Evolutionary conservation across 208 protist species (phyloP), one percentile per base, ranked within the genome.

Genomic region (Acanthamoeba lenticulata): DNA sequence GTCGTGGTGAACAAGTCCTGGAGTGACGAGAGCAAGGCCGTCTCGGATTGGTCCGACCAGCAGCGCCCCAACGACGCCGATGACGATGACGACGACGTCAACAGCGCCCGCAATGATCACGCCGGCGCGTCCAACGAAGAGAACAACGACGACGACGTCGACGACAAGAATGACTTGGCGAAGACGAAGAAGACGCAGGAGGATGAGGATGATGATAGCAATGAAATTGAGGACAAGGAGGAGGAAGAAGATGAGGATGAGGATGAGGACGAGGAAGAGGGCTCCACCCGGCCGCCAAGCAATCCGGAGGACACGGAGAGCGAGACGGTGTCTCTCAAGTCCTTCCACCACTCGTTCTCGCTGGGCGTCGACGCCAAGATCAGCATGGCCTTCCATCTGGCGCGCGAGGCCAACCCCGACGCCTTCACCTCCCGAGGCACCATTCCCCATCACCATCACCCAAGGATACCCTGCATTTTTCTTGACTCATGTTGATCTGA

Each of bases 341-440:
- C 45, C 17, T 88, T 88, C 29, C 79, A 88, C 27, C 79, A 88
- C 44, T 88, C 79, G 24, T 60, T 88, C 42, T 62, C 45, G 17
- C n/a, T 88, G 17, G 79, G 79, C 9, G 79, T 88, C 17, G 79
- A 88, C 27, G 79, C 79, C 7, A 88, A 88, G 44, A 88, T 88
- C 79, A 88, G 45, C 49, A 49, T 62, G 42, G 79, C 42, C 49
- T 88, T 88, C 49, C 79, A 88, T 29, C 45, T 88, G n/a, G 79
- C 79, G 3, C 79, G 79, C 79, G 79, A 88, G 21, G 79, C 79
- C 79, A 88, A 88, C 17, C 79, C 79, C 29, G 79, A 88, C 9
- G 79, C 79, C 79, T 88, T 88, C 44, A 88, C 79, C 27, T 88
- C 79, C 7, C 79, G 79, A 88, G 79, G 79, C 55, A 88, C 42